These are phyloP conservation scores for Incumbomyces delicatus DNA, from an alignment of 2,329 filamentous ascomycete genomes.

Conservation along the genomic window DNA sequence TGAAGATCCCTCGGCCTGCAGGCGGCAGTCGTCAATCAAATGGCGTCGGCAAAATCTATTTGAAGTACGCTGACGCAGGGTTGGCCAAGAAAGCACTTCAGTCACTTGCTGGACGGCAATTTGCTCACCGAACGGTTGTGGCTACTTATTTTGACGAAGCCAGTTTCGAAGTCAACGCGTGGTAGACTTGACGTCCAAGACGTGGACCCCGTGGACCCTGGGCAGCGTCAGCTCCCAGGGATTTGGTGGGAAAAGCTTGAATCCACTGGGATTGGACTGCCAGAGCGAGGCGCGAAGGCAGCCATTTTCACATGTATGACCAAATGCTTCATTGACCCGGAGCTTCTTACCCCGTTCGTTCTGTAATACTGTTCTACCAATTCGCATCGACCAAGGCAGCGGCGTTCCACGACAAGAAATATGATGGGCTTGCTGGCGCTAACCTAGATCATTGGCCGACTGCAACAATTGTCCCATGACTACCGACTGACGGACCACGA, in stretches of 20 bases:
- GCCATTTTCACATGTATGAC: neutral
- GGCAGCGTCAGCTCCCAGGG: too few relatives aligned
- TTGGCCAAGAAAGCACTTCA: slow-evolving; percentile 75
- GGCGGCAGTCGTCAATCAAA: slow-evolving; percentile 74
- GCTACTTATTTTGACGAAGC: slow-evolving; percentile 97
- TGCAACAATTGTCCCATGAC: too few relatives aligned
- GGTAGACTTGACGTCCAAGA: slow-evolving; percentile 45
- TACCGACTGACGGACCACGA: too few relatives aligned
- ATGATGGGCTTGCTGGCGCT: too few relatives aligned
- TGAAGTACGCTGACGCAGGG: slow-evolving; percentile 77
- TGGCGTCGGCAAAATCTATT: slow-evolving; percentile 93
- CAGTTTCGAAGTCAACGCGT: slow-evolving; percentile 86
- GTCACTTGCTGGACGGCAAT: slow-evolving; percentile 88
- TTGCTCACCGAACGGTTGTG: slow-evolving; percentile 90
- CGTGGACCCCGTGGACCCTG: too few relatives aligned
- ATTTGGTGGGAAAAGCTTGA: too few relatives aligned
- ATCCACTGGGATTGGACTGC: slow-evolving; percentile 9
- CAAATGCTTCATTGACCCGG: neutral
- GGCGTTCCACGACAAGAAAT: too few relatives aligned
- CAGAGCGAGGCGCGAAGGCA: neutral
- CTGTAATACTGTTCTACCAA: too few relatives aligned
- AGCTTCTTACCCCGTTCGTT: too few relatives aligned
- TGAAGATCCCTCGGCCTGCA: slow-evolving; percentile 84
- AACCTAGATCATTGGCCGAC: too few relatives aligned
- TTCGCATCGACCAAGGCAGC: too few relatives aligned